Base-by-base conservation (phyloP, 805 yeast genomes). In the Pichia membranifaciens region DNA sequence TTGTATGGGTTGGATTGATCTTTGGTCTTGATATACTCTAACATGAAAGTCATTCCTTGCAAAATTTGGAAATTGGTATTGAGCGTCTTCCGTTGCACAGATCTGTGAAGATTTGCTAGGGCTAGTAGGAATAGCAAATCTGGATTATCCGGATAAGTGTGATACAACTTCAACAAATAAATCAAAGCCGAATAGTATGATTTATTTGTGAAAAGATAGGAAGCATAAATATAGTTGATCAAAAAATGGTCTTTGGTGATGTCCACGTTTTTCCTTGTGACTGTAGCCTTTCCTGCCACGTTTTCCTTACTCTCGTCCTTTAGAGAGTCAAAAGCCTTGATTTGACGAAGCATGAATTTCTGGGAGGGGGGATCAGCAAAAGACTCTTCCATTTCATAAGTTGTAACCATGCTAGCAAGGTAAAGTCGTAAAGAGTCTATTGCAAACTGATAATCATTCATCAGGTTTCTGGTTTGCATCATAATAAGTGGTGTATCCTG, bases 11-110 rank as follows among this genome's bases (percentile, higher is more conserved):
- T 59, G 3, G 55, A 63, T 1, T 64, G 55, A 40, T 64, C 65
- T 6, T 64, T 62, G 3, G 66, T 54, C 16, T 77, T 79, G 36
- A 73, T 71, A 57, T 93, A 93, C 54, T 87, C 93, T 59, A 77
- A 65, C 51, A 93, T 61, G 57, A 78, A 89, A 47, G 90, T 79
- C 41, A 93, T 67, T 0, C 96, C 97, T 59, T 93, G 97, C 1
- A 93, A 68, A 20, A 93, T 71, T 59, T 90, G 97, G 49, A 85
- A 73, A 58, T 91, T 96, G 47, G 97, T 78, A 62, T 88, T 87
- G 6, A 82, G 74, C 4, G 96, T 83, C 49, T 87, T 79, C 52
- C 99, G 73, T 65, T 93, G 98, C 81, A 90, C 83, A 0, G 97
- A 85, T 38, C 98, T 74, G 57, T 91, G 96, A 21, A 90, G 69